These are phyloP conservation scores for Coprinopsis marcescibilis DNA, from an alignment of 768 basidiomycete species.

Conservation along the genomic window DNA sequence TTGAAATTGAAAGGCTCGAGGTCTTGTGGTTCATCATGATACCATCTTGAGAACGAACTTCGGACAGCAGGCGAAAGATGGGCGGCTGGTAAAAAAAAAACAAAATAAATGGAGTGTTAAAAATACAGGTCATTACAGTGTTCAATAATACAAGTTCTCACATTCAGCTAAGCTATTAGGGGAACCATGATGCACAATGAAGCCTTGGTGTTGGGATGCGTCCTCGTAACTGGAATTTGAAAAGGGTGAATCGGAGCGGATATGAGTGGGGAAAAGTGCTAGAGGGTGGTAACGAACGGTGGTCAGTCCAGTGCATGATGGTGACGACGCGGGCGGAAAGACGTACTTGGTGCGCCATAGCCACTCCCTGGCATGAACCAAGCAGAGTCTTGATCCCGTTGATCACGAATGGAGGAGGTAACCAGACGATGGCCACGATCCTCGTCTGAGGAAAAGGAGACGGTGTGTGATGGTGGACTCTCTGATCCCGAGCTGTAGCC, in stretches of 20 bases:
- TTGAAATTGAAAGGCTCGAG: background rate
- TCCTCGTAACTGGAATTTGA: slow-evolving; percentile 15
- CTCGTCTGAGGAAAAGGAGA: slow-evolving; percentile 19
- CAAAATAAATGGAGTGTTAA: slow-evolving; percentile 17
- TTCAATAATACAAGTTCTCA: slow-evolving; percentile 74
- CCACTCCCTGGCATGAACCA: slow-evolving; percentile 8
- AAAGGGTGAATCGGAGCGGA: slow-evolving; percentile 19
- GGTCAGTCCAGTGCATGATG: background rate
- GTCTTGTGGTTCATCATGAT: slow-evolving; percentile 10
- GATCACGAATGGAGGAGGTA: slow-evolving; percentile 21
- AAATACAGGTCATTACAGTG: slow-evolving; percentile 45
- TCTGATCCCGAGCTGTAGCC: slow-evolving; percentile 34
- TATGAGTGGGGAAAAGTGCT: slow-evolving; percentile 13
- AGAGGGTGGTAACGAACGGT: slow-evolving; percentile 12
- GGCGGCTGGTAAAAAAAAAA: slow-evolving; percentile 10
- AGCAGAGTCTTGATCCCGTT: slow-evolving; percentile 7
- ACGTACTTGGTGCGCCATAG: background rate
- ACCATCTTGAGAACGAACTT: slow-evolving; percentile 6
- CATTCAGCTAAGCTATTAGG: slow-evolving; percentile 60
- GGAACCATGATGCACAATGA: slow-evolving; percentile 12
- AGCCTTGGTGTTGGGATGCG: slow-evolving; percentile 7
- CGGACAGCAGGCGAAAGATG: slow-evolving; percentile 9
- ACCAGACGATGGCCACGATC: slow-evolving; percentile 14
- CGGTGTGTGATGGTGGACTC: slow-evolving; percentile 27
- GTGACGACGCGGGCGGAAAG: background rate